Conservation (phyloP, 257 asterid genomes). For the Thymus quinquecostatus region DNA sequence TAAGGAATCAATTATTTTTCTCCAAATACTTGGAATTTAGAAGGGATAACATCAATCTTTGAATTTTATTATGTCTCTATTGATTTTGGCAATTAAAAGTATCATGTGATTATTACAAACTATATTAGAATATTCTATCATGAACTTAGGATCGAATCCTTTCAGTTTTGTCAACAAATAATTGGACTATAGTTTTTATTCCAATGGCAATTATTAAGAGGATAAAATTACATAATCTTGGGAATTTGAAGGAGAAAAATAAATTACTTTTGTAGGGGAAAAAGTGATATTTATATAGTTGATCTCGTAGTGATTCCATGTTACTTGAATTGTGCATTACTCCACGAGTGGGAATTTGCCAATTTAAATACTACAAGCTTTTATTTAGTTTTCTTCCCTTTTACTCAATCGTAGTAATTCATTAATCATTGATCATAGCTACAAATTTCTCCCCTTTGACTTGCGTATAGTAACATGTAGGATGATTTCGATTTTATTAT, state of each 20-base stretch:
- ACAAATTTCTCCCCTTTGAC: neutral
- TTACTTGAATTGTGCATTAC: conserved; percentile 6
- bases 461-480: neutral
- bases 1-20: neutral
- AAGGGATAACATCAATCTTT: neutral
- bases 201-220: no score
- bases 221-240: no score
- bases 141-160: no score
- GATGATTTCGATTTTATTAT: no score
- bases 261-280: no score
- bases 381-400: neutral
- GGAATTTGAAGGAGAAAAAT: no score
- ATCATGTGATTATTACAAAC: neutral
- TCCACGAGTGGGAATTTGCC: neutral
- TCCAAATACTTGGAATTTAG: neutral
- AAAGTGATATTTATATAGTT: neutral
- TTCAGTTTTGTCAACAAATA: no score
- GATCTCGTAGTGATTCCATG: neutral
- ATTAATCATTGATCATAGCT: neutral
- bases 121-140: no score
- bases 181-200: no score
- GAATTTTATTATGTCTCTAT: neutral
- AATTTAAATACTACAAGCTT: neutral
- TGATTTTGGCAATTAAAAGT: neutral
- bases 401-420: neutral